A percentile compares a stretch with the other conserved stretches of the same genome.
These are phyloP conservation scores for Cercospora berteroae DNA, from an alignment of 2,329 filamentous ascomycete species.

Conservation along the genomic window DNA sequence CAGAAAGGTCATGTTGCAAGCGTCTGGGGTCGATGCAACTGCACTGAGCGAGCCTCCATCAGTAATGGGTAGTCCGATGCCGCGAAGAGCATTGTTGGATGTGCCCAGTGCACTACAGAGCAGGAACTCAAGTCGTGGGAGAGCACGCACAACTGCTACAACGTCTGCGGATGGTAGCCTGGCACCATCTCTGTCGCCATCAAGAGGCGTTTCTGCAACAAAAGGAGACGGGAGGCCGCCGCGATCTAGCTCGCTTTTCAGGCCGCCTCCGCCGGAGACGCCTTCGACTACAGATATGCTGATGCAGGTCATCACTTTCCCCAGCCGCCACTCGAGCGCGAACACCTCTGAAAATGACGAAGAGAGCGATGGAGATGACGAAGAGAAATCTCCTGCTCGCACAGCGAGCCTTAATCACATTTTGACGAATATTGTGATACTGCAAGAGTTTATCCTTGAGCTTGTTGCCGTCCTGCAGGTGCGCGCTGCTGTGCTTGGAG, in stretches of 20 bases:
- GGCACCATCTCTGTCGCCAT: constrained; percentile 10
- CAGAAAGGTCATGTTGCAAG: constrained; percentile 51
- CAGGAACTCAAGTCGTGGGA: constrained; percentile 25
- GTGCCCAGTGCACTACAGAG: constrained; percentile 16
- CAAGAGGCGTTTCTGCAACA: constrained; percentile 17
- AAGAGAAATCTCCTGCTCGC: constrained; percentile 33
- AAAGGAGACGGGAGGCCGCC: constrained; percentile 2
- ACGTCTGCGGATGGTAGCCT: constrained; percentile 13
- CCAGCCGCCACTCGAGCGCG: background rate
- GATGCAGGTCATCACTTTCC: constrained; percentile 35
- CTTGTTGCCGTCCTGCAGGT: constrained; percentile 50
- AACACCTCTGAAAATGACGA: background rate
- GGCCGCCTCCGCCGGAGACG: constrained; percentile 38
- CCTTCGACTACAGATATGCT: constrained; percentile 37
- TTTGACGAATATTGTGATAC: constrained; percentile 50
- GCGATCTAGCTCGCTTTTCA: constrained; percentile 30
- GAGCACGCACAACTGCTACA: constrained; percentile 21
- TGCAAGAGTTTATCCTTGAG: constrained; percentile 53
- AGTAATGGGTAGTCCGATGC: constrained; percentile 22
- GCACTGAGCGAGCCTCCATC: constrained; percentile 27
- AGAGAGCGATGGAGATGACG: constrained; percentile 22
- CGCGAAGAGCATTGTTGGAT: constrained; percentile 16
- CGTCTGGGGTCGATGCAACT: constrained; percentile 43
- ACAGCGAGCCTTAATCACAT: constrained; percentile 49
- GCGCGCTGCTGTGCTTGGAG: constrained; percentile 47